Evolutionary conservation across 768 basidiomycete genomes (phyloP), one percentile per base, ranked within the genome.

Genomic region (Boletus reticuloceps): DNA sequence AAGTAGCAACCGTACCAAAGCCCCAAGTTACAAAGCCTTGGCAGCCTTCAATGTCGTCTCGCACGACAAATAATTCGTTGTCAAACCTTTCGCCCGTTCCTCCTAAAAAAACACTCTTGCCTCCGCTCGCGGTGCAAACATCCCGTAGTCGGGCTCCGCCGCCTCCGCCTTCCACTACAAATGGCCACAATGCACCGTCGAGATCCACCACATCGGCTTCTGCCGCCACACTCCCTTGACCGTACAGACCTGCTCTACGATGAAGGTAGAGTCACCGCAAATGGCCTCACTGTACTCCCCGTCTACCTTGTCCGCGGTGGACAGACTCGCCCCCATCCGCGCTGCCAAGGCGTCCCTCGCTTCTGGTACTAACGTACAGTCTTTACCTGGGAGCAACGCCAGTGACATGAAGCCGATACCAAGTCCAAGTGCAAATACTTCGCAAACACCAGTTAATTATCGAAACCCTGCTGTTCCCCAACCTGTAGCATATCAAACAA

Each of bases 321-420:
- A 71, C 37, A 72, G 67, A 55, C 58, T 72, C 7, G 69, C 71
- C 5, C 69, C 69, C 20, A 71, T 71, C 55, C 69, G 69, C 27
- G 71, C 71, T 27, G 69, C 61, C 7, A 71, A 72, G 46, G 69
- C 67, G 2, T 58, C 63, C 9, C 57, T 72, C 31, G 37, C 37
- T 16, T 52, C 60, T 32, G 39, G 53, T 37, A n/a, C 46, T 29
- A 37, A 46, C n/a, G 4, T 22, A n/a, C 55, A 58, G 46, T 54
- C 63, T 22, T 14, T 36, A 13, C 55, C 65, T 49, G 51, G 37
- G 47, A 49, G 14, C 34, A 40, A 19, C 16, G 34, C 7, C 19
- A 36, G 17, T 10, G 58, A 61, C 25, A 13, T 8, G 7, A 25
- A 19, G 43, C 1, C 11, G n/a, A 32, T 20, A 2, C 6, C 19